Evolutionary conservation across 495 filamentous ascomycete species (phyloP), one percentile per base, ranked within the genome.

Genomic region (Hypoxylon trugodes): DNA sequence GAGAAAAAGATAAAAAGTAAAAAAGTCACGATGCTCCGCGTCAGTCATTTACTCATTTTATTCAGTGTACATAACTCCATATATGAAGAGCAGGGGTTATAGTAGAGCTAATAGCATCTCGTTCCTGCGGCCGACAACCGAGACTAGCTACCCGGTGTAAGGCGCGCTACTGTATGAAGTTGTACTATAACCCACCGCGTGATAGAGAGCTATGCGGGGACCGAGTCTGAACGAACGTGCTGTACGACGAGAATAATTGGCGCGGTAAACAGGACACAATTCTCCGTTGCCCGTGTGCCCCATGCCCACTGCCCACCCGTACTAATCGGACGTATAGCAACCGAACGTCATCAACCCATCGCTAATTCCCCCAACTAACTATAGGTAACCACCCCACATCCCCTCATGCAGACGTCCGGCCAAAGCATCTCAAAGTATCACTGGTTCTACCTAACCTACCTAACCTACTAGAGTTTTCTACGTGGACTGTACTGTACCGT

Each of bases 321-420:
- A 61, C 58, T 58, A 61, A 67, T 67, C 64, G 64, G 64, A 62
- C 33, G 58, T 59, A 67, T 61, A 57, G 46, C 36, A 30, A 18
- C 64, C 64, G 64, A 67, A 67, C 64, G 47, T 67, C 64, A 67
- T 67, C 52, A 53, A 32, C 42, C 56, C 30, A 41, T 32, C 63
- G 15, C 63, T 52, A 61, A 61, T 22, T 56, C 6, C 36, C n/a
- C n/a, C n/a, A n/a, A n/a, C n/a, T n/a, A n/a, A n/a, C n/a, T n/a
- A n/a, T n/a, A n/a, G n/a, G n/a, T n/a, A 32, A 7, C 28, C 58
- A 67, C 53, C 64, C 53, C 57, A 67, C 64, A 67, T 59, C 58
- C 52, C 64, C 41, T 61, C 63, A 57, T 61, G 51, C 63, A 49
- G 36, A 40, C 19, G 26, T 47, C 21, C 15, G 32, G 28, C 41